These are phyloP conservation scores for Aureobasidium sp. DNA, from an alignment of 2,329 filamentous ascomycete genomes.

Conservation along the genomic window DNA sequence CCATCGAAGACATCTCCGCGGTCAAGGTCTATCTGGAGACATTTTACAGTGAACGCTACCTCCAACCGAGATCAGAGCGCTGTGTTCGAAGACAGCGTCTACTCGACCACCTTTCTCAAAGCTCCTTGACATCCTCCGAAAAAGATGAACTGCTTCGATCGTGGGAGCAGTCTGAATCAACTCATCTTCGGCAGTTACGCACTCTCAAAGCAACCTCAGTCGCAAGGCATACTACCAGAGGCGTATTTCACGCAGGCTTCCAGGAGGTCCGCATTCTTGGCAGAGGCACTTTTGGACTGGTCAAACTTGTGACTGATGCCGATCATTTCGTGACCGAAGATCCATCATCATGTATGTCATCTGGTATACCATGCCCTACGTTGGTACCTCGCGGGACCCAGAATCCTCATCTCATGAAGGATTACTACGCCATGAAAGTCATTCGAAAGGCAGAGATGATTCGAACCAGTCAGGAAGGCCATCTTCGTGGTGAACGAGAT, in stretches of 20 bases:
- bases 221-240: slow-evolving; percentile 40
- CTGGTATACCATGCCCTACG: neutral
- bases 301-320: slow-evolving; percentile 69
- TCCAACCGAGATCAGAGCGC: slow-evolving; percentile 48
- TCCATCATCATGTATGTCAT: neutral
- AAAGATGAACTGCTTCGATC: slow-evolving; percentile 46
- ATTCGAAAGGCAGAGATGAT: slow-evolving; percentile 94
- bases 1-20: slow-evolving; percentile 70
- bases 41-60: slow-evolving; percentile 66
- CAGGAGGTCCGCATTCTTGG: slow-evolving; percentile 76
- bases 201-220: slow-evolving; percentile 59
- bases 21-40: slow-evolving; percentile 84
- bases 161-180: slow-evolving; percentile 62
- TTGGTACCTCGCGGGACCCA: neutral
- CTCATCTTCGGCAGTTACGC: slow-evolving; percentile 67
- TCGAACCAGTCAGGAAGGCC: slow-evolving; percentile 82
- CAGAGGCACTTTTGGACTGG: slow-evolving; percentile 91
- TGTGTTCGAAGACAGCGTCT: slow-evolving; percentile 55
- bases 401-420: slow-evolving; percentile 30
- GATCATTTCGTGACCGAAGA: neutral
- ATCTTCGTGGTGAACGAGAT: slow-evolving; percentile 83
- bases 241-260: slow-evolving; percentile 58
- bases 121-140: slow-evolving; percentile 51
- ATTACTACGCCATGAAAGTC: slow-evolving; percentile 93
- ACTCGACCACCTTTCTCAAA: slow-evolving; percentile 55